Evolutionary conservation across 805 yeast genomes (phyloP).

Genomic region (Pichia membranifaciens): DNA sequence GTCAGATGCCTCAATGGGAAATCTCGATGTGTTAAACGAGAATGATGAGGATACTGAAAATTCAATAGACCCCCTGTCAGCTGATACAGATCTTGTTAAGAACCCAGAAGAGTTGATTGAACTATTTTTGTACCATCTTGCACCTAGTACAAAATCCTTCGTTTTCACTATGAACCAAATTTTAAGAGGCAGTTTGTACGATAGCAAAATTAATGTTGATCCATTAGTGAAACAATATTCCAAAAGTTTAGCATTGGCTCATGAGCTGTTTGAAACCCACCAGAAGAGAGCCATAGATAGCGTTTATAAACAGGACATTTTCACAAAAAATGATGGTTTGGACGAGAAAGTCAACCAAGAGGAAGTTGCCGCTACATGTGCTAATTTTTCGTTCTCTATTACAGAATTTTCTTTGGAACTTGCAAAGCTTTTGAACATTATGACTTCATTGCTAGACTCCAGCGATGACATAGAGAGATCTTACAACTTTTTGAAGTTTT

Average conservation of each 20-base stretch:
- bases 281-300: constrained; percentile 52
- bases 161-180: constrained; percentile 59
- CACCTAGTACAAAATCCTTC: constrained; percentile 68
- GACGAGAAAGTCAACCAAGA: constrained; percentile 56
- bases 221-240: constrained; percentile 38
- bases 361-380: constrained; percentile 80
- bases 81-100: constrained; percentile 24
- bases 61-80: constrained; percentile 1
- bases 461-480: constrained; percentile 21
- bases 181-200: constrained; percentile 54
- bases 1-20: neutral
- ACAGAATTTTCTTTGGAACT: constrained; percentile 59
- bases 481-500: constrained; percentile 51
- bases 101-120: constrained; percentile 49
- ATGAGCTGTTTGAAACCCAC: constrained; percentile 48
- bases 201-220: constrained; percentile 32
- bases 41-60: neutral
- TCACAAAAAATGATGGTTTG: constrained; percentile 34
- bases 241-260: constrained; percentile 44
- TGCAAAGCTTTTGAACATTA: constrained; percentile 37
- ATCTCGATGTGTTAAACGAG: neutral
- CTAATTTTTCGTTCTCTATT: constrained; percentile 64
- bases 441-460: constrained; percentile 28
- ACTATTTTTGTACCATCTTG: constrained; percentile 58
- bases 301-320: constrained; percentile 52